Conservation (phyloP, 129 eudicot species). For the Tagetes erecta region DNA sequence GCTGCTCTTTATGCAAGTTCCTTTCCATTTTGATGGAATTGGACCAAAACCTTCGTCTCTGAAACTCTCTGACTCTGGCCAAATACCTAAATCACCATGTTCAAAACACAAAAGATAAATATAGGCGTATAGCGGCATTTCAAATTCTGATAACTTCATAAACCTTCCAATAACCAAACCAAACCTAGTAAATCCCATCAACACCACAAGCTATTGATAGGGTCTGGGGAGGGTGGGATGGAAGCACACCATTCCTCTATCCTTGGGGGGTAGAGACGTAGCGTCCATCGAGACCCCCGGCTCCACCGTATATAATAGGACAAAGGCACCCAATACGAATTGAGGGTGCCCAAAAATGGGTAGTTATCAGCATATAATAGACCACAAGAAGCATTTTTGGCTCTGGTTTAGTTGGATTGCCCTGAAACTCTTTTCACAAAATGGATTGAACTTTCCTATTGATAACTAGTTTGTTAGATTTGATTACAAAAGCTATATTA, state of each 20-base stretch:
- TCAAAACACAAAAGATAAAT: not conserved
- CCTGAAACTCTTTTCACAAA: not conserved
- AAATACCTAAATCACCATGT: conserved; percentile 48
- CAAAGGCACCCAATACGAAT: no score
- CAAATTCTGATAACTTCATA: conserved; percentile 2
- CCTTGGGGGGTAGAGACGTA: no score
- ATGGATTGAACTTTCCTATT: not conserved
- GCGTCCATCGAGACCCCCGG: no score
- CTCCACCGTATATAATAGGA: no score
- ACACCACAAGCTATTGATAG: no score
- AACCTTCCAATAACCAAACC: not conserved
- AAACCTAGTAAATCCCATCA: no score
- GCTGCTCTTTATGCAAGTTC: conserved; percentile 64
- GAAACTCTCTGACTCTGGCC: conserved; percentile 87
- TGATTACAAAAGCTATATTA: not conserved
- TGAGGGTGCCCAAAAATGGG: not conserved
- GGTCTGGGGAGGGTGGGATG: no score
- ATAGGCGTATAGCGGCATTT: not conserved
- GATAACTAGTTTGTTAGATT: not conserved
- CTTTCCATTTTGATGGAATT: conserved; percentile 79
- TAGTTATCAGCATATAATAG: not conserved
- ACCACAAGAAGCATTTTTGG: not conserved
- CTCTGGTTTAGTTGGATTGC: not conserved
- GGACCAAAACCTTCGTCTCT: conserved; percentile 60
- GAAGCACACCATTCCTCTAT: no score